Base-by-base conservation (phyloP, 306 rosid genomes). In the Dalbergia cultrata region DNA sequence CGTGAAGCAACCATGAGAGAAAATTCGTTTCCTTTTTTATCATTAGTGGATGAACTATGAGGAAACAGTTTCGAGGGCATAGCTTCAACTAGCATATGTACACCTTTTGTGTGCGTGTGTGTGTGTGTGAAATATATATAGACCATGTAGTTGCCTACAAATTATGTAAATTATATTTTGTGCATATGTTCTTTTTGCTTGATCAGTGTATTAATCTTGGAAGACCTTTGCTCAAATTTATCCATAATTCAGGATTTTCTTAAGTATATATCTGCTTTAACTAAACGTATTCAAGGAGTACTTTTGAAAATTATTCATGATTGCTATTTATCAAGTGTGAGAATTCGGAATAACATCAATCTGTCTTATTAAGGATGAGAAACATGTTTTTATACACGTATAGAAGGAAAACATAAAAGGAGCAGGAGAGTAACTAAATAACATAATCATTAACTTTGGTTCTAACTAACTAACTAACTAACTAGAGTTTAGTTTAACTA, bases 1-100 rank as follows among this genome's bases (percentile, higher is more conserved):
- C 37, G 97, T 94, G 43, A 94, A 89, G 83, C 88, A 82, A 4
- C 90, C 87, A 3, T 84, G 60, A 58, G 43, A 76, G 37, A 58
- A 37, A 12, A 12, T 7, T 72, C 5, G 60, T 68, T 63, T 54
- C 58, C 67, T 26, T 43, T 79, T 22, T 18, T 54, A 70, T 31
- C 9, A 3, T 34, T 67, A 16, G 47, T 37, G 33, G 41, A 17
- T 67, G 43, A 47, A 31, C 44, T 62, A 44, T 66, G 11, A 2
- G 1, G 8, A 37, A 19, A 10, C 26, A 39, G 44, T 0, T 61
- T 80, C 22, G 10, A 19, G 13, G 58, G 43, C 52, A 64, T 44
- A 43, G 0, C 7, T 49, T 64, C 50, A 50, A 53, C 43, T 10
- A 13, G 22, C 5, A 34, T 50, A 52, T 8, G 11, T 59, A 59